phyloP scores from a whole-genome alignment of 2,329 filamentous ascomycete species.

The Colletotrichum sp. region DNA sequence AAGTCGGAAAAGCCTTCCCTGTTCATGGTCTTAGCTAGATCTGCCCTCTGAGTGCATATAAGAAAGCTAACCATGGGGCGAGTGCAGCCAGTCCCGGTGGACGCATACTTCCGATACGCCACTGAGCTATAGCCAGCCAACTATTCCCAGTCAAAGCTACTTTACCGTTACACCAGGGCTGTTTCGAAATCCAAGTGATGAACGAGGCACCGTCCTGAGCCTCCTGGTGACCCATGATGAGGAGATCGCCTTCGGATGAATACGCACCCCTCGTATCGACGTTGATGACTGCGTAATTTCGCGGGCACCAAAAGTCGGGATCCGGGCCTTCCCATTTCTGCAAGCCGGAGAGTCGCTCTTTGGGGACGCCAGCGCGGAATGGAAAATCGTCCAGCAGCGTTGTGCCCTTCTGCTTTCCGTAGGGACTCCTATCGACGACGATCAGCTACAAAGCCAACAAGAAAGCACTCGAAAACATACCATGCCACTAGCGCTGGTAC shows the following conservation, averaged over 20 bases:
- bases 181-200: not conserved
- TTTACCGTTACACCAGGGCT: not conserved
- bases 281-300: not conserved
- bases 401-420: not conserved
- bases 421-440: not conserved
- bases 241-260: not conserved
- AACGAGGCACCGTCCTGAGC: not conserved
- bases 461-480: not conserved
- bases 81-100: not conserved
- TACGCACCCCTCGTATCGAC: not conserved
- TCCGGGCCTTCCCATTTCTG: not conserved
- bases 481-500: not conserved
- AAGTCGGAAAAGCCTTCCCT: not conserved
- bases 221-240: not conserved
- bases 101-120: not conserved
- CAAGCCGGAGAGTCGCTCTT: not conserved
- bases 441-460: fast-evolving
- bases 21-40: not conserved
- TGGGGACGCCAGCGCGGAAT: not conserved
- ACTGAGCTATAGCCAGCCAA: not conserved
- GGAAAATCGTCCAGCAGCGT: not conserved
- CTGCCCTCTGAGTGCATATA: not conserved
- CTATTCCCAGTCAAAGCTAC: not conserved
- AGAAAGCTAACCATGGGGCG: not conserved
- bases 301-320: not conserved